Percentiles rank a stretch among this genome's conserved stretches.
phyloP scores from a whole-genome alignment of 2,329 filamentous ascomycete genomes.

The Aureobasidium sp. region DNA sequence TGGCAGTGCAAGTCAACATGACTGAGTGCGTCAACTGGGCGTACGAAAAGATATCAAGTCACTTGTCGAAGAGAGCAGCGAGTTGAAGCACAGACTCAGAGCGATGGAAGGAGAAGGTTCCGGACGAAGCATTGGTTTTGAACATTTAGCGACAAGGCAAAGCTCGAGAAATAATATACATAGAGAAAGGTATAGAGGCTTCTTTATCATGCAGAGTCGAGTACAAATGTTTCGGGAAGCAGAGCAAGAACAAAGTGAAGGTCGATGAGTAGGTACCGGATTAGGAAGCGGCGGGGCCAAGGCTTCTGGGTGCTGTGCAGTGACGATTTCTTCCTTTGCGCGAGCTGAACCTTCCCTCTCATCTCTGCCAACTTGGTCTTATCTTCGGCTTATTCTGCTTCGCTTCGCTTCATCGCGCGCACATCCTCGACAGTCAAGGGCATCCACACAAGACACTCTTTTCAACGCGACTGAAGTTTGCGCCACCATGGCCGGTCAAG shows the following conservation, averaged over 20 bases:
- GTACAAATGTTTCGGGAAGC: background rate
- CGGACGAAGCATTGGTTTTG: too few species aligned
- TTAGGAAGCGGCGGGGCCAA: background rate
- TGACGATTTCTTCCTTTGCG: background rate
- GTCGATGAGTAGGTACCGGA: background rate
- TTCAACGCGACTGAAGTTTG: background rate
- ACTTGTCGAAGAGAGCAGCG: background rate
- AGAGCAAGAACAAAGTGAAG: background rate
- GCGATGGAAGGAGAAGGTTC: background rate
- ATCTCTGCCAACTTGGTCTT: background rate
- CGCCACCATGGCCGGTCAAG: constrained; percentile 35
- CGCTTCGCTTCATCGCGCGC: background rate
- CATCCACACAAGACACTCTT: background rate
- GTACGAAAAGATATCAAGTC: constrained; percentile 18
- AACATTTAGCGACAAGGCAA: too few species aligned
- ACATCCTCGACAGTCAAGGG: background rate
- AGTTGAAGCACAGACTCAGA: background rate
- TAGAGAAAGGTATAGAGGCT: background rate
- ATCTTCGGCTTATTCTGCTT: too few species aligned
- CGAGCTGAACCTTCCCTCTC: background rate
- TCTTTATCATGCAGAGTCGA: background rate
- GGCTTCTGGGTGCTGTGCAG: background rate
- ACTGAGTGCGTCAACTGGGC: constrained; percentile 32
- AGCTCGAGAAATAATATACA: background rate
- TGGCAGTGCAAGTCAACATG: constrained; percentile 22